Evolutionary conservation across 495 filamentous ascomycete genomes (phyloP), one percentile per base, ranked within the genome.

Genomic region (Annulohypoxylon stygium): DNA sequence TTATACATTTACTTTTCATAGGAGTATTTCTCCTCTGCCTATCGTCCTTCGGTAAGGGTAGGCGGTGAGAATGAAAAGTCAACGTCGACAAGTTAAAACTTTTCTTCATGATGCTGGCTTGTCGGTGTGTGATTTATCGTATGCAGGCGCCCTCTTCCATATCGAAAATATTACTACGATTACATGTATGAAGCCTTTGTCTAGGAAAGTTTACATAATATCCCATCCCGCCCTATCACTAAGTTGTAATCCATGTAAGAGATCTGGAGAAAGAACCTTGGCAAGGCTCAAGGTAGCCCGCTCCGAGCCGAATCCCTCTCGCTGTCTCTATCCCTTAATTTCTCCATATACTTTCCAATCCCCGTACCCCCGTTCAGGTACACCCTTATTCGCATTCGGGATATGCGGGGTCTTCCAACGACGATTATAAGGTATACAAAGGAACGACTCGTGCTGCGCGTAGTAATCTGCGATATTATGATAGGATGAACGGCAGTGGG

Each of bases 401-500:
- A 67, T 71, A 64, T 71, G 72, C 67, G 72, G 71, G 71, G 71
- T 70, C 67, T 75, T 71, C 63, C 47, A 75, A 55, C 54, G 62
- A 50, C 6, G 26, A 57, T 34, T 48, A 53, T 58, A 43, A 30
- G 26, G 26, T 30, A 30, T 43, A 45, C 34, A 41, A 34, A 37
- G 57, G 67, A 62, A 62, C 50, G 26, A 20, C 41, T 41, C 54
- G 33, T 50, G 50, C 67, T 67, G 67, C 47, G 72, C 72, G 72
- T 75, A 75, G 72, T 75, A 75, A 75, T 75, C 67, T 5, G 58
- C 63, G 50, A 74, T 67, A 66, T 34, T n/a, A n/a, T 47, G 43
- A 45, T 45, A 61, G 53, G 55, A 37, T 61, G 54, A n/a, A 33
- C 9, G 11, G 25, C 20, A 33, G 53, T 74, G 54, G 58, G 63